A percentile compares a stretch with the other conserved stretches of the same genome.
Evolutionary conservation across 352 stramenopile species (phyloP).

Genomic region (Globisporangium paroecandrum): DNA sequence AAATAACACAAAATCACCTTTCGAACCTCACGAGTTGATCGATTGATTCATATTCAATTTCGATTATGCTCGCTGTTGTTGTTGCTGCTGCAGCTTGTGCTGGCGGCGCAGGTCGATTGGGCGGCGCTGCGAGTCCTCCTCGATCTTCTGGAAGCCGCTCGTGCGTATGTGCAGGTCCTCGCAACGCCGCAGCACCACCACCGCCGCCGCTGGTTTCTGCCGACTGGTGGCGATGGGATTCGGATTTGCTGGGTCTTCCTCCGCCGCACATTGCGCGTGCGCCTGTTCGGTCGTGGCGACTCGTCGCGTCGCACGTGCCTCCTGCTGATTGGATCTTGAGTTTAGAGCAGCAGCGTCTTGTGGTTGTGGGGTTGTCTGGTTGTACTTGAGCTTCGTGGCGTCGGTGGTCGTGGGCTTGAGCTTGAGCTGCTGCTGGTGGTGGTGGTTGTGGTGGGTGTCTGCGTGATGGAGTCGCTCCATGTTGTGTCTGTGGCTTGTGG

Average conservation of each 20-base stretch:
- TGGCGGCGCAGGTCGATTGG: slow-evolving; percentile 28
- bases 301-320: neutral
- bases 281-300: neutral
- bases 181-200: slow-evolving; percentile 61
- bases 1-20: neutral
- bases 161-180: slow-evolving; percentile 64
- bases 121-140: slow-evolving; percentile 47
- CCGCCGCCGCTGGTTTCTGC: neutral
- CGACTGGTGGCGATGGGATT: neutral
- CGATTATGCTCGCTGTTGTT: slow-evolving; percentile 9
- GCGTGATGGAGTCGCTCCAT: slow-evolving; percentile 4
- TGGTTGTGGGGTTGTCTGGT: slow-evolving; percentile 1
- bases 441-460: slow-evolving; percentile 1
- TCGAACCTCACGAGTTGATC: neutral
- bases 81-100: slow-evolving; percentile 13
- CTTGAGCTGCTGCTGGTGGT: neutral
- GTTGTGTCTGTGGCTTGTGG: neutral
- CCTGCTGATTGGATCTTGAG: slow-evolving; percentile 5
- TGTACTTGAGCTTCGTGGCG: neutral
- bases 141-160: slow-evolving; percentile 77
- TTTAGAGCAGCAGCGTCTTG: slow-evolving; percentile 1
- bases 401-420: neutral
- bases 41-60: neutral
- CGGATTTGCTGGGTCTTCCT: neutral
- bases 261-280: neutral